Evolutionary conservation across 2,329 filamentous ascomycete genomes (phyloP), one percentile per base, ranked within the genome.

Genomic region (Xylariales sp.): DNA sequence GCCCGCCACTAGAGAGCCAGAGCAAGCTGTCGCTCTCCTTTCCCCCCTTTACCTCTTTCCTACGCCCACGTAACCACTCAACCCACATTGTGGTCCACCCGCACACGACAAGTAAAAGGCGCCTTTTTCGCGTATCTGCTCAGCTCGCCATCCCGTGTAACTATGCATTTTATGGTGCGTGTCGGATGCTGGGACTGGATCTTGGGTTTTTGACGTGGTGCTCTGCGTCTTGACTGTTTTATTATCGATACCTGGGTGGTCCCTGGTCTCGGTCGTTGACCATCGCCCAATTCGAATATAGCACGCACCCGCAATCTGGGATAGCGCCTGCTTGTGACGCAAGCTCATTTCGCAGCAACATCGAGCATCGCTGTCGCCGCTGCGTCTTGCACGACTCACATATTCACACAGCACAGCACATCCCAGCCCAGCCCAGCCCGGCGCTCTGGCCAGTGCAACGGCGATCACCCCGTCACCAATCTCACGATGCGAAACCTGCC

Each of bases 91-190:
- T n/a, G n/a, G n/a, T n/a, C n/a, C n/a, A n/a, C n/a, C n/a, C n/a
- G n/a, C n/a, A n/a, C n/a, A 34, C 35, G 35, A 33, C 30, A 17
- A 37, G 17, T 16, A 37, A 18, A 8, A 37, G 8, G n/a, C 17
- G n/a, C n/a, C n/a, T n/a, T n/a, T n/a, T n/a, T n/a, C n/a, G n/a
- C n/a, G n/a, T n/a, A n/a, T n/a, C n/a, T n/a, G n/a, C n/a, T n/a
- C n/a, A n/a, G 17, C 17, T 18, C n/a, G 17, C 17, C 18, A 19
- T n/a, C n/a, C n/a, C n/a, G n/a, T n/a, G n/a, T n/a, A n/a, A n/a
- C n/a, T n/a, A n/a, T n/a, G n/a, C n/a, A n/a, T n/a, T n/a, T n/a
- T 38, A 28, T 34, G 32, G 25, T 34, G 32, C 25, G 32, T 6
- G 23, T 18, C 32, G 32, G 25, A 34, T 24, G 23, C 19, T 15